These are phyloP conservation scores for Nepenthes mirabilis DNA, from an alignment of 148 eudicot species.

Conservation along the genomic window DNA sequence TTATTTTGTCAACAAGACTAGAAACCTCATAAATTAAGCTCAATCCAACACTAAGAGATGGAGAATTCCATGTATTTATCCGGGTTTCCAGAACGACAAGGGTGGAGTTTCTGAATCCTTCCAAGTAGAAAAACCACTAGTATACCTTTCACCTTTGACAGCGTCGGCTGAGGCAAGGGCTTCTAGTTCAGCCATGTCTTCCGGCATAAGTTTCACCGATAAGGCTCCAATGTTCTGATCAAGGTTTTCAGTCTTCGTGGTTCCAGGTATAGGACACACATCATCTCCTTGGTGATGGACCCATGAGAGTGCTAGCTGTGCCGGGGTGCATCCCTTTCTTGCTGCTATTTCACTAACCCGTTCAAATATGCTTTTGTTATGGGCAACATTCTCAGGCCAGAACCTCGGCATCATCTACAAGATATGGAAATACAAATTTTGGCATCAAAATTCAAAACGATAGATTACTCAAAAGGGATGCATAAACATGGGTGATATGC, in stretches of 20 bases:
- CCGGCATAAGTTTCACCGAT: background rate
- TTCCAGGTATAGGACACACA: background rate
- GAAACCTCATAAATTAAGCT: too few relatives aligned
- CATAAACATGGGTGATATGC: background rate
- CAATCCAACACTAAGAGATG: too few relatives aligned
- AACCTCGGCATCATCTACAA: background rate
- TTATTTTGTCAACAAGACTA: too few relatives aligned
- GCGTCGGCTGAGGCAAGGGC: background rate
- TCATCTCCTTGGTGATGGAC: conserved; percentile 1
- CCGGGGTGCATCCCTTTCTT: background rate
- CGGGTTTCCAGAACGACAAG: background rate
- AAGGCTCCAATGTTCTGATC: background rate
- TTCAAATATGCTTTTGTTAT: conserved; percentile 1
- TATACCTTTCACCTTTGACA: conserved; percentile 1
- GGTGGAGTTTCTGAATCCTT: conserved; percentile 1
- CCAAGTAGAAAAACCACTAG: background rate
- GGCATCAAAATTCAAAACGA: too few relatives aligned
- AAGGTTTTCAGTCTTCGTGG: background rate
- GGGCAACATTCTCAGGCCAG: background rate
- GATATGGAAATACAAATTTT: background rate
- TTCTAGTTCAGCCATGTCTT: background rate
- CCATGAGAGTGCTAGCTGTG: background rate
- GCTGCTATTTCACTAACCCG: background rate
- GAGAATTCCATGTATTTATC: too few relatives aligned
- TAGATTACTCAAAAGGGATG: too few relatives aligned